Evolutionary conservation across 768 basidiomycete species (phyloP).

Genomic region (Mycena pura): DNA sequence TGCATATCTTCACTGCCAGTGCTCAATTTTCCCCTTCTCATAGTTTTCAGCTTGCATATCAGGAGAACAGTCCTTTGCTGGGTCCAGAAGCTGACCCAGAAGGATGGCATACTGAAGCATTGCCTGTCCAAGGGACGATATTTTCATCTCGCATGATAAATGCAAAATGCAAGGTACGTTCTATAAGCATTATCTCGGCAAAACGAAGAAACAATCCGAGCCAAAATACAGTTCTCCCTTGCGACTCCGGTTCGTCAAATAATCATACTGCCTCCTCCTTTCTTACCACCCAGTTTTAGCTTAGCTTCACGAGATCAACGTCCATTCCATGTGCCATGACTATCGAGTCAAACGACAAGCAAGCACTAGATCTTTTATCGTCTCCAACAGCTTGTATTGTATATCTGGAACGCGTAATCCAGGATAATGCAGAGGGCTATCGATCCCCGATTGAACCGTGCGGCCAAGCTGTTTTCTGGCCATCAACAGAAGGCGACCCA

Average conservation of each 20-base stretch:
- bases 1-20: not conserved
- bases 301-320: constrained; percentile 17
- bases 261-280: not conserved
- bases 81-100: constrained; percentile 22
- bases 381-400: constrained; percentile 13
- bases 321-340: constrained; percentile 19
- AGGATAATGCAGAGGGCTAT: constrained; percentile 1
- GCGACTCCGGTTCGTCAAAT: constrained; percentile 20
- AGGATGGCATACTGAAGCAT: constrained; percentile 13
- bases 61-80: constrained; percentile 21
- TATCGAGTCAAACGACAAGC: constrained; percentile 11
- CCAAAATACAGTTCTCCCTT: constrained; percentile 18
- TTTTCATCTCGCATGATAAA: constrained; percentile 23
- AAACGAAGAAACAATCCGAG: not conserved
- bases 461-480: constrained; percentile 25
- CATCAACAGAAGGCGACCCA: constrained; percentile 17
- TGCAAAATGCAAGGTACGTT: constrained; percentile 14
- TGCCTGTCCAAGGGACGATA: constrained; percentile 13
- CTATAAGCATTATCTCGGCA: not conserved
- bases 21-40: too few species aligned
- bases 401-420: constrained; percentile 16
- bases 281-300: constrained; percentile 8
- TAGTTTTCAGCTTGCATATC: constrained; percentile 18
- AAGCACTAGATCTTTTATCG: constrained; percentile 23
- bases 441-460: constrained; percentile 4